Conservation (phyloP, 371 early-diverging fungal genomes). For the Choanephora cucurbitarum region DNA sequence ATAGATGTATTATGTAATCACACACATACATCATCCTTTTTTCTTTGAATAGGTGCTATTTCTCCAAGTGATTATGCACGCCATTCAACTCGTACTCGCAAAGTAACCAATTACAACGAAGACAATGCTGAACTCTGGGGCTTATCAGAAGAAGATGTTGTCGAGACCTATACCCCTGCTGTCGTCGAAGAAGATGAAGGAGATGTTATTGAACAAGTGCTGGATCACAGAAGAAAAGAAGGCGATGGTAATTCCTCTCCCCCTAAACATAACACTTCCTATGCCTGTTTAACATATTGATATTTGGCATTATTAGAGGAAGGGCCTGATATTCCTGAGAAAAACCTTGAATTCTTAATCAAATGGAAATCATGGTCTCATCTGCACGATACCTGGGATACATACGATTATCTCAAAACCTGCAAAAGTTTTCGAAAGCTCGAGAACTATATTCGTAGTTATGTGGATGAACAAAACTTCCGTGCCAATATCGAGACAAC, state of each 20-base stretch:
- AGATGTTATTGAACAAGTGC: conserved; percentile 66
- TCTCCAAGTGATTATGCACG: conserved; percentile 43
- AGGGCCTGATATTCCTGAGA: conserved; percentile 54
- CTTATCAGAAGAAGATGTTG: conserved; percentile 42
- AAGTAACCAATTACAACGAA: conserved; percentile 56
- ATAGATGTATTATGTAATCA: conserved; percentile 1
- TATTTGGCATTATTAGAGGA: conserved; percentile 39
- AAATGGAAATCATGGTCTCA: conserved; percentile 95
- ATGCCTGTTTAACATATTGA: too few relatives aligned
- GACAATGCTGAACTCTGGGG: conserved; percentile 48
- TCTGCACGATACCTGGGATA: conserved; percentile 93
- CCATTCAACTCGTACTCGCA: conserved; percentile 51
- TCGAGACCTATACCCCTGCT: conserved; percentile 16
- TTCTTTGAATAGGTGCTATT: conserved; percentile 7
- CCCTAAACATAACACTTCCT: too few relatives aligned
- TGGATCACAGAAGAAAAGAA: conserved; percentile 53
- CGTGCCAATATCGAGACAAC: conserved; percentile 71
- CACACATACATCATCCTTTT: conserved; percentile 8
- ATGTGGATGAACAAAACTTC: conserved; percentile 63
- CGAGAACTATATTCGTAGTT: conserved; percentile 82
- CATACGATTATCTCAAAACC: conserved; percentile 58
- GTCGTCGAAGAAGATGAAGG: conserved; percentile 52
- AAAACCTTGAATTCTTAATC: conserved; percentile 79
- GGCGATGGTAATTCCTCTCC: conserved; percentile 16
- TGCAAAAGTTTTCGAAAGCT: conserved; percentile 90